A percentile compares a stretch with the other conserved stretches of the same genome.
These are phyloP conservation scores for Flueggea neowawraea DNA, from an alignment of 441 rosid species.

Conservation along the genomic window DNA sequence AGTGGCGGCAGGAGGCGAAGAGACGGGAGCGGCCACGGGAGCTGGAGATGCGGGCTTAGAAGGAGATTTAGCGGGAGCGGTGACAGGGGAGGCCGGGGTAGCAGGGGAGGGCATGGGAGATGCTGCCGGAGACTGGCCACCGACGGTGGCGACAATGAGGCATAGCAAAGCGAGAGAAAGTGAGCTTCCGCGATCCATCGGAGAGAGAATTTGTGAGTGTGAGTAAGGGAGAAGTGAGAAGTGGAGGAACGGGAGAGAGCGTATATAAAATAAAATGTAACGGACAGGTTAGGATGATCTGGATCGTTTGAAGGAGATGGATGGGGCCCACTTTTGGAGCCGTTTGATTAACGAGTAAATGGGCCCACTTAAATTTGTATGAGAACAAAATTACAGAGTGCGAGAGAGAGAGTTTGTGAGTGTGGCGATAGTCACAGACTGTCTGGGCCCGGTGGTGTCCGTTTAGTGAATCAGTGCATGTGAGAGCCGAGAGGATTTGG, in stretches of 20 bases:
- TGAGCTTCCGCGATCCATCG: not conserved
- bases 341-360: conserved; percentile 39
- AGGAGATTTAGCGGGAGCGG: conserved; percentile 25
- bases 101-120: conserved; percentile 44
- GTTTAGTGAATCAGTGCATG: conserved; percentile 26
- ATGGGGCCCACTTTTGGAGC: conserved; percentile 33
- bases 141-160: conserved; percentile 64
- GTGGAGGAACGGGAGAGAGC: too few species aligned
- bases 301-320: conserved; percentile 23
- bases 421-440: conserved; percentile 18
- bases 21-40: conserved; percentile 30
- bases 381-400: conserved; percentile 2
- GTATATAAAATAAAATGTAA: conserved; percentile 4
- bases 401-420: conserved; percentile 8
- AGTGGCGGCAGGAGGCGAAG: conserved; percentile 42
- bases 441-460: conserved; percentile 17
- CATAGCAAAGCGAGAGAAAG: conserved; percentile 35
- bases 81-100: conserved; percentile 18
- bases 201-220: not conserved
- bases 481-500: conserved; percentile 20
- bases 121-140: conserved; percentile 60
- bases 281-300: conserved; percentile 31
- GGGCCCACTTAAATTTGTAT: conserved; percentile 9
- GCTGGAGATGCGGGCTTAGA: conserved; percentile 13
- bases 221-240: too few species aligned